Percentiles rank a stretch among this genome's conserved stretches.
Evolutionary conservation across 768 basidiomycete species (phyloP).

Genomic region (Tylopilus felleus): DNA sequence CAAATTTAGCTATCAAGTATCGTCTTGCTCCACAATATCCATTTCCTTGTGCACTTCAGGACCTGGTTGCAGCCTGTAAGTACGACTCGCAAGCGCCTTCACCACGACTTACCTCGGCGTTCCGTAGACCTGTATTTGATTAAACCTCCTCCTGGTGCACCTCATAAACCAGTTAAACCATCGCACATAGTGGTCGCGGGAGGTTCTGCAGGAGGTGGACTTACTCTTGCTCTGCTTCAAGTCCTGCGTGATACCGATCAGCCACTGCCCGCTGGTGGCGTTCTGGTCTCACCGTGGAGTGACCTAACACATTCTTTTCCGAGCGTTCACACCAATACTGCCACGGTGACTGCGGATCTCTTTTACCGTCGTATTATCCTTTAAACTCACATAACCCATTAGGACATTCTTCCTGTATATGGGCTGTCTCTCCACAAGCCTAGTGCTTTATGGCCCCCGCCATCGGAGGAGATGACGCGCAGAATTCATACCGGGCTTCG

Average conservation of each 20-base stretch:
- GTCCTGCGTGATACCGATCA: slow-evolving; percentile 80
- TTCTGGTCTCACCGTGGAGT: slow-evolving; percentile 91
- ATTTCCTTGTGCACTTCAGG: slow-evolving; percentile 90
- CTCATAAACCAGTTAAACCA: slow-evolving; percentile 78
- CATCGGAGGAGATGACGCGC: slow-evolving; percentile 56
- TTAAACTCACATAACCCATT: neutral
- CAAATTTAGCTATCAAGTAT: slow-evolving; percentile 64
- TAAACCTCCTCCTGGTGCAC: slow-evolving; percentile 73
- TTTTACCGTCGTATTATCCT: neutral
- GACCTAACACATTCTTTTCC: slow-evolving; percentile 96
- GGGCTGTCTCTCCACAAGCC: slow-evolving; percentile 80
- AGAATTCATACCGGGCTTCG: slow-evolving; percentile 58
- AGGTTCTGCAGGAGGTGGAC: slow-evolving; percentile 90
- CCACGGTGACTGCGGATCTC: slow-evolving; percentile 51
- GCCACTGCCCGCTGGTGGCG: slow-evolving; percentile 81
- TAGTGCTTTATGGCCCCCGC: slow-evolving; percentile 76
- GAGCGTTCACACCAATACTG: slow-evolving; percentile 79
- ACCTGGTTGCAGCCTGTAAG: slow-evolving; percentile 83
- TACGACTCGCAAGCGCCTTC: neutral
- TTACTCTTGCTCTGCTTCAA: slow-evolving; percentile 80
- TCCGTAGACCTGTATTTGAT: slow-evolving; percentile 80
- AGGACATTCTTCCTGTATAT: slow-evolving; percentile 81
- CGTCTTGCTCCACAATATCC: slow-evolving; percentile 96
- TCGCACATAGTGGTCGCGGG: slow-evolving; percentile 82
- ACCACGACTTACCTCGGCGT: neutral